Base-by-base conservation (phyloP, 495 filamentous ascomycete species). In the Hypoxylon lenormandii region DNA sequence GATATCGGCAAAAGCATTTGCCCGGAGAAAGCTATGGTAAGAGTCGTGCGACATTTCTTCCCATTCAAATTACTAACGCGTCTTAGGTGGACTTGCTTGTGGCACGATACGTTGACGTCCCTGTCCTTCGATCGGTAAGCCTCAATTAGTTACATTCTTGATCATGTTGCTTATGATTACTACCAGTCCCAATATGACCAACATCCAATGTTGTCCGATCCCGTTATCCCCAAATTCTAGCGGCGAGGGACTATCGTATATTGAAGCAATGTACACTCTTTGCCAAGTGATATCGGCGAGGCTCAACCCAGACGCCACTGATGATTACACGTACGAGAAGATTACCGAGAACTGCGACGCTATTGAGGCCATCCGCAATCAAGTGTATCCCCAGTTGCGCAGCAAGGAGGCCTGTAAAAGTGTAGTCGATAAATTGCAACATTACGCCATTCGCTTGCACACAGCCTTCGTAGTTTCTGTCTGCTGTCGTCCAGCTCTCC, bases 81-180 rank as follows among this genome's bases (percentile, higher is more conserved):
- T 23, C 2, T 3, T 28, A 85, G 83, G 83, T 87, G 84, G 84
- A 84, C 82, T 10, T 83, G 83, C 30, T 74, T 82, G 5, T 87
- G 84, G 84, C 84, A 87, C 60, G 84, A 87, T 64, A 84, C 82
- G 2, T 67, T 87, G 21, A 82, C 84, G 0, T 86, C 84, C 0
- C 64, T 87, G 26, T 85, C 84, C 2, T 87, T 87, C 53, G 84
- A 87, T 64, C 81, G 84, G 80, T 82, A 74, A 66, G 78, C 5
- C 30, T 36, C 15, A 26, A 18, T 15, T 19, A 43, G 4, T 22
- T 18, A 52, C 33, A 18, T 3, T 22, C 10, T 1, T 38, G 26
- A 18, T 1, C 10, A 19, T 15, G 21, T 64, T 55, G 36, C 69
- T 67, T 16, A 68, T 58, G 7, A 21, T 26, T 30, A 7, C 15